Conservation (phyloP, 345 rosid species). For the Populus nigra region DNA sequence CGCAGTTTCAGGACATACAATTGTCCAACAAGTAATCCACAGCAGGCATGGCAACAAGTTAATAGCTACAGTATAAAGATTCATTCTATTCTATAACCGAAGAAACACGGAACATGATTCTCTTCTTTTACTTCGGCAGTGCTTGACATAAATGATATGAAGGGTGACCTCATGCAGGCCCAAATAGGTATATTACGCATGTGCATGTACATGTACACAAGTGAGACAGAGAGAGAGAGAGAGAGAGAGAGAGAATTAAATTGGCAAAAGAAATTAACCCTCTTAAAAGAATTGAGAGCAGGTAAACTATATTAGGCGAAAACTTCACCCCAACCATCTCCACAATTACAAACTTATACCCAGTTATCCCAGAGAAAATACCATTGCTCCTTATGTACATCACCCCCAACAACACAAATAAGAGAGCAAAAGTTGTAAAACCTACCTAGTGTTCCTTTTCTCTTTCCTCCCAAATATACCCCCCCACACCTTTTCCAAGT, state of each 20-base stretch:
- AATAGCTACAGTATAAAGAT: background rate
- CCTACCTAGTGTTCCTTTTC: constrained; percentile 33
- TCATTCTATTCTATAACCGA: background rate
- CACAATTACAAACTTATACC: constrained; percentile 41
- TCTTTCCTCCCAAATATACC: constrained; percentile 24
- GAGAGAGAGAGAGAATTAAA: background rate
- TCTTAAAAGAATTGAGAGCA: constrained; percentile 34
- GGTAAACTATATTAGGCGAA: constrained; percentile 28
- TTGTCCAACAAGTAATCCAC: background rate
- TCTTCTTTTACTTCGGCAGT: background rate
- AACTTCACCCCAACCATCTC: constrained; percentile 35
- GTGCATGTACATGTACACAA: background rate
- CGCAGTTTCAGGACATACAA: background rate
- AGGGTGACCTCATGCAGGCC: background rate
- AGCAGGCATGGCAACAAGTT: background rate
- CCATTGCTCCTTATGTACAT: constrained; percentile 45
- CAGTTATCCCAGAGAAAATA: constrained; percentile 30
- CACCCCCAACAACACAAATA: constrained; percentile 39
- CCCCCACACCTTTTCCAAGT: constrained; percentile 24
- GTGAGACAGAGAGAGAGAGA: background rate
- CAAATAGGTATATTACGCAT: background rate
- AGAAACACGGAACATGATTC: background rate
- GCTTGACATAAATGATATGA: background rate
- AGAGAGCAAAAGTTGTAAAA: constrained; percentile 21
- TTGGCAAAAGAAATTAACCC: background rate